A percentile compares a stretch with the other conserved stretches of the same genome.
Evolutionary conservation across 2,329 filamentous ascomycete species (phyloP).

Genomic region (Monilinia fructigena): DNA sequence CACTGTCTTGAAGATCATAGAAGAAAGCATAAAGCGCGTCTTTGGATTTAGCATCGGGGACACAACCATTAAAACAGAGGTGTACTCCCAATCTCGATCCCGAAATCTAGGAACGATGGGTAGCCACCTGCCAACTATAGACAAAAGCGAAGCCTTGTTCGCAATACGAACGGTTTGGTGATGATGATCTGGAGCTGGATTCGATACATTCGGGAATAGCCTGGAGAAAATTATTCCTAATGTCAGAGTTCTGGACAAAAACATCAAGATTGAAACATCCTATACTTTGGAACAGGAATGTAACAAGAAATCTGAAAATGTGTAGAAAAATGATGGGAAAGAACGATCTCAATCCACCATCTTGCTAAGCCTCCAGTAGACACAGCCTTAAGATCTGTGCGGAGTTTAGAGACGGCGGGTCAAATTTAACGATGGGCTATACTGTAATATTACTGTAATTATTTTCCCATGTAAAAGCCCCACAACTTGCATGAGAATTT

Average conservation of each 20-base stretch:
- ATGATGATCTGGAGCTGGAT: constrained; percentile 17
- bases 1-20: constrained; percentile 24
- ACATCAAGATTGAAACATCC: constrained; percentile 14
- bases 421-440: background rate
- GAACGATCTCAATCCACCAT: background rate
- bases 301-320: background rate
- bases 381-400: background rate
- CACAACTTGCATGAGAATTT: background rate
- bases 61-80: background rate
- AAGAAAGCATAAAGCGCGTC: constrained; percentile 21
- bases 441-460: background rate
- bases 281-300: constrained; percentile 8
- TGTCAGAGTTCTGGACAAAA: background rate
- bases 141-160: constrained; percentile 12
- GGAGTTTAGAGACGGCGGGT: background rate
- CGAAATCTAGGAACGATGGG: background rate
- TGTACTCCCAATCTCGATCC: constrained; percentile 10
- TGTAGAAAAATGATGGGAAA: background rate
- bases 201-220: constrained; percentile 14
- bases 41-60: constrained; percentile 4
- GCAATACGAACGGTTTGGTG: constrained; percentile 13
- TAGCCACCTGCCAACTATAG: background rate
- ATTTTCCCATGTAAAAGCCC: background rate
- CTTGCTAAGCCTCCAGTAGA: background rate
- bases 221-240: constrained; percentile 1